Evolutionary conservation across 2,329 filamentous ascomycete species (phyloP), one percentile per base, ranked within the genome.

Genomic region (Bipolaris zeicola): DNA sequence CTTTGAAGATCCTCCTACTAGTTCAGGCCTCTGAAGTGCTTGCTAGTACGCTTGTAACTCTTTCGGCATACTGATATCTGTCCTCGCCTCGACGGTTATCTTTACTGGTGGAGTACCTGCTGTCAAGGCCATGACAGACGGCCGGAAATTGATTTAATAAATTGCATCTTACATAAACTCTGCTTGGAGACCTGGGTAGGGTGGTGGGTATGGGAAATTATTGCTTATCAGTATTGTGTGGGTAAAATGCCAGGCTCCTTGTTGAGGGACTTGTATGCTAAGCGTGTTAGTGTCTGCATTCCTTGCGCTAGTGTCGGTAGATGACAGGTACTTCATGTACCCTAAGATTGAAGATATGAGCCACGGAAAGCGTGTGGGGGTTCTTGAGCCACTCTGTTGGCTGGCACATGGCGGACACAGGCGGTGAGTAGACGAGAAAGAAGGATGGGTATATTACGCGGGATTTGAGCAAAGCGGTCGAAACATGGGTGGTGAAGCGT

Each of bases 281-380:
- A 57, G 36, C 24, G 18, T 26, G 34, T 39, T 57, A 68, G 65
- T 69, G 38, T 68, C 79, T 57, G 75, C 77, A 26, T 72, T 63
- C 47, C 66, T 71, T 11, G 65, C 74, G 22, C 66, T 75, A 45
- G 55, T 73, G 3, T 77, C 71, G 37, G 66, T 64, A 24, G 33
- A 63, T 14, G 58, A 81, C 3, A 78, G 81, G 55, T 85, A 83
- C 72, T 82, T 83, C 72, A 82, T 85, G 76, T 85, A 83, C 67
- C 83, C 82, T 0, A 83, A 85, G 67, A 85, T 83, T 10, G 82
- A 81, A 24, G 80, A 78, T 50, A 79, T 55, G 37, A 70, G 68
- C 26, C 54, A 89, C 28, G 87, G 89, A 71, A 87, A 89, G 71
- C 86, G 89, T 72, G 87, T 89, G 68, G 79, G 83, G 52, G 85